phyloP scores from a whole-genome alignment of 192 early-diverging fungal genomes.

The Neocallimastix lanati region DNA sequence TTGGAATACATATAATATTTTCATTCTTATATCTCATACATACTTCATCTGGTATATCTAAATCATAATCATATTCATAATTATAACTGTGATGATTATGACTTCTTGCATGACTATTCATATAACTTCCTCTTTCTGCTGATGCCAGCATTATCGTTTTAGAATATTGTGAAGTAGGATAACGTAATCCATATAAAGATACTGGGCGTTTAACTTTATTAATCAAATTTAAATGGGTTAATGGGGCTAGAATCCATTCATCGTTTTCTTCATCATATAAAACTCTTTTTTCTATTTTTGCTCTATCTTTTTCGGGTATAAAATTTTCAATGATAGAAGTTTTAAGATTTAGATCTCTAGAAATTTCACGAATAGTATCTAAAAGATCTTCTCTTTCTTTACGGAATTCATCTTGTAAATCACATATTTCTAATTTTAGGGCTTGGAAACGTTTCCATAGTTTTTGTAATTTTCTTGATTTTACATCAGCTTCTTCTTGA shows the following conservation, averaged over 20 bases:
- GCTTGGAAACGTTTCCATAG: conserved; percentile 30
- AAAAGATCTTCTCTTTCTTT: conserved; percentile 33
- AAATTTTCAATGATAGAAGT: conserved; percentile 34
- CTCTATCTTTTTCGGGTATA: conserved; percentile 26
- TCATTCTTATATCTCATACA: background rate
- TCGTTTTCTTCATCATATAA: conserved; percentile 29
- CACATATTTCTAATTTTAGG: conserved; percentile 31
- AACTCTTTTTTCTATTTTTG: conserved; percentile 25
- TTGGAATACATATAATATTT: conserved; percentile 4
- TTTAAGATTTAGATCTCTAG: conserved; percentile 31
- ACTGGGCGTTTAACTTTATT: conserved; percentile 18
- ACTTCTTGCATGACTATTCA: conserved; percentile 10
- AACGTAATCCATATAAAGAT: conserved; percentile 9
- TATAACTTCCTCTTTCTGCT: background rate
- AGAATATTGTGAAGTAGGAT: conserved; percentile 29
- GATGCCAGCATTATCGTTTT: conserved; percentile 11
- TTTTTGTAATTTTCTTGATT: conserved; percentile 41
- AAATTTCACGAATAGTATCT: conserved; percentile 36
- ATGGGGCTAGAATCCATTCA: conserved; percentile 22
- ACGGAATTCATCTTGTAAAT: conserved; percentile 40
- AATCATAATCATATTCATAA: conserved; percentile 25
- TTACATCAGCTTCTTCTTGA: conserved; percentile 44
- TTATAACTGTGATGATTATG: conserved; percentile 12
- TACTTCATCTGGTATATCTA: conserved; percentile 11
- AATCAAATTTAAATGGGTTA: conserved; percentile 15